Conservation (phyloP, 1,284 basidiomycete species). For the Leccinum pallidistipes region DNA sequence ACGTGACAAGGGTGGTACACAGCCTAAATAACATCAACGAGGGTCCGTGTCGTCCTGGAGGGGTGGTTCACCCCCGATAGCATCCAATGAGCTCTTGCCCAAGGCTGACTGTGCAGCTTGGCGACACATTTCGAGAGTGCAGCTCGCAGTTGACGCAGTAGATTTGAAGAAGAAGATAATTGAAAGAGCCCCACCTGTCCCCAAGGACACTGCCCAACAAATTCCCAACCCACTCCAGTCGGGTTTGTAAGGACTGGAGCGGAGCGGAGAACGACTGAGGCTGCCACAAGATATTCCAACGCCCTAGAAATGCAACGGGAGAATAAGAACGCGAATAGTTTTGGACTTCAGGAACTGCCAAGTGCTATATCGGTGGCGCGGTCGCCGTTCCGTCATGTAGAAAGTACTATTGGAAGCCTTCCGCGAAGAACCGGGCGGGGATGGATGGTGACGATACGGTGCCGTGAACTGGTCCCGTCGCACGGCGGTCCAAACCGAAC, state of each 20-base stretch:
- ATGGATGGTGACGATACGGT: slow-evolving; percentile 1
- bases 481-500: slow-evolving; percentile 9
- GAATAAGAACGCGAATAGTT: not conserved
- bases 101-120: slow-evolving; percentile 1
- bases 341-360: not conserved
- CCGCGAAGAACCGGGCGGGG: slow-evolving; percentile 14
- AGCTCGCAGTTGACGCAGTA: not conserved
- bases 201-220: not conserved
- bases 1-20: slow-evolving; percentile 9
- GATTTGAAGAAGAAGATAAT: not conserved
- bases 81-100: not conserved
- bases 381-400: slow-evolving; percentile 10
- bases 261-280: not conserved
- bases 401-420: slow-evolving; percentile 25
- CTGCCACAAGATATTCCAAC: slow-evolving; percentile 1
- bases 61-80: not conserved
- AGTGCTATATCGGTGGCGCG: not conserved
- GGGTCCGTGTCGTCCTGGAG: not conserved
- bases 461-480: slow-evolving; percentile 4
- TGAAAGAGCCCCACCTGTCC: not conserved
- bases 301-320: not conserved
- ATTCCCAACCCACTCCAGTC: not conserved
- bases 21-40: slow-evolving; percentile 18
- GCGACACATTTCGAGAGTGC: not conserved
- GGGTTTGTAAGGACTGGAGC: not conserved